A percentile compares a stretch with the other conserved stretches of the same genome.
phyloP scores from a whole-genome alignment of 163 green algal species.

The Coccomyxa subellipsoidea region DNA sequence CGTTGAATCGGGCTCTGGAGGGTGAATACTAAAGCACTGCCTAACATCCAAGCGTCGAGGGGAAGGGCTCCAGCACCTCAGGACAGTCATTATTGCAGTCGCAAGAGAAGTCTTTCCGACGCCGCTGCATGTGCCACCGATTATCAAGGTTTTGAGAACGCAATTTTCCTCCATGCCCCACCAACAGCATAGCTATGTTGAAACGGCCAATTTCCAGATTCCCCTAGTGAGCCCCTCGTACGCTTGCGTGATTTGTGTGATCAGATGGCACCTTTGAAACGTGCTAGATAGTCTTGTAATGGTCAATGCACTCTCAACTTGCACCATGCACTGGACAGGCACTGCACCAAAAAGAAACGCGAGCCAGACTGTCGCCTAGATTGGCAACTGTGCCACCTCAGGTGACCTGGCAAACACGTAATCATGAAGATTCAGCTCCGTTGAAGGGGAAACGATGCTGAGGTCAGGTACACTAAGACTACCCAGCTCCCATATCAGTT shows the following conservation, averaged over 20 bases:
- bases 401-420: too few relatives aligned
- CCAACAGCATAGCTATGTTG: background rate
- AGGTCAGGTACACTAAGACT: too few relatives aligned
- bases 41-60: background rate
- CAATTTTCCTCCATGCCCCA: background rate
- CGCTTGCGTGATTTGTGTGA: background rate
- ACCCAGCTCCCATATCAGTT: too few relatives aligned
- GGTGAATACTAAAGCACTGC: background rate
- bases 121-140: conserved; percentile 70
- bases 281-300: background rate
- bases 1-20: background rate
- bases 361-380: too few relatives aligned
- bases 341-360: too few relatives aligned
- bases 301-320: background rate
- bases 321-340: background rate
- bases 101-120: conserved; percentile 79
- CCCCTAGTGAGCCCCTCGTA: background rate
- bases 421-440: too few relatives aligned
- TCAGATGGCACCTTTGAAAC: background rate
- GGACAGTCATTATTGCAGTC: conserved; percentile 62
- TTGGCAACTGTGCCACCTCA: too few relatives aligned
- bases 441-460: too few relatives aligned
- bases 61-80: conserved; percentile 41
- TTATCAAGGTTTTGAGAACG: conserved; percentile 43
- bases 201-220: background rate